Percentiles rank a stretch among this genome's conserved stretches.
These are phyloP conservation scores for Artomyces pyxidatus DNA, from an alignment of 768 basidiomycete species.

Conservation along the genomic window DNA sequence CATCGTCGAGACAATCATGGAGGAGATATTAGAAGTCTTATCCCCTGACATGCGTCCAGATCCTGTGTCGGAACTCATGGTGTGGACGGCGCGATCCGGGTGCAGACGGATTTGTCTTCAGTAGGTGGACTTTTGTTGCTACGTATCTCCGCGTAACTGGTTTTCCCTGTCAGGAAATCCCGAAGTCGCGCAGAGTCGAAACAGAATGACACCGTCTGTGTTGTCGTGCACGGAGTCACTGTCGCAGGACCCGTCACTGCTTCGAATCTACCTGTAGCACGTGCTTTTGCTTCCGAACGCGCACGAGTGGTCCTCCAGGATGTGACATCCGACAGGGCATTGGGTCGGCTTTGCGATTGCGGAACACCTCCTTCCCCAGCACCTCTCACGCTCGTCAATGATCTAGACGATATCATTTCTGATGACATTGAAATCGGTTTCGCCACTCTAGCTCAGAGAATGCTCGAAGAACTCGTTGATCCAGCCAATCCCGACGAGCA, in stretches of 20 bases:
- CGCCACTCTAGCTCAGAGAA: slow-evolving; percentile 32
- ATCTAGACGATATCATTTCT: slow-evolving; percentile 15
- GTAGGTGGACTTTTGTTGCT: slow-evolving; percentile 35
- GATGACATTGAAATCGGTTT: slow-evolving; percentile 47
- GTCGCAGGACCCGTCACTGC: slow-evolving; percentile 58
- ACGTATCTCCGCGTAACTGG: slow-evolving; percentile 20
- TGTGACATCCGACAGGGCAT: slow-evolving; percentile 32
- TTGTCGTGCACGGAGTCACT: slow-evolving; percentile 48
- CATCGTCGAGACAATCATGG: slow-evolving; percentile 57
- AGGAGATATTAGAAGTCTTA: slow-evolving; percentile 53
- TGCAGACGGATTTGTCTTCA: slow-evolving; percentile 44
- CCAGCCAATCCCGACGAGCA: background rate
- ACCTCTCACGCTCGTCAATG: background rate
- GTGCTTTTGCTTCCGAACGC: slow-evolving; percentile 57
- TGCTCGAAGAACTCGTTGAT: slow-evolving; percentile 10
- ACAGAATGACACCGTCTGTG: slow-evolving; percentile 43
- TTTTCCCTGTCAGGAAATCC: slow-evolving; percentile 28
- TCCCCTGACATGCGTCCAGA: slow-evolving; percentile 55
- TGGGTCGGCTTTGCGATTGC: slow-evolving; percentile 39
- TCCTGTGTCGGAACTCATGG: slow-evolving; percentile 63
- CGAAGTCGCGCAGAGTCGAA: slow-evolving; percentile 35
- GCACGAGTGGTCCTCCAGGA: slow-evolving; percentile 49
- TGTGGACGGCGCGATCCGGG: slow-evolving; percentile 53
- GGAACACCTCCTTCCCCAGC: slow-evolving; percentile 8
- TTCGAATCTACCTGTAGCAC: slow-evolving; percentile 50